Evolutionary conservation across 2,329 filamentous ascomycete genomes (phyloP).

Genomic region (Ophiostoma australiae): DNA sequence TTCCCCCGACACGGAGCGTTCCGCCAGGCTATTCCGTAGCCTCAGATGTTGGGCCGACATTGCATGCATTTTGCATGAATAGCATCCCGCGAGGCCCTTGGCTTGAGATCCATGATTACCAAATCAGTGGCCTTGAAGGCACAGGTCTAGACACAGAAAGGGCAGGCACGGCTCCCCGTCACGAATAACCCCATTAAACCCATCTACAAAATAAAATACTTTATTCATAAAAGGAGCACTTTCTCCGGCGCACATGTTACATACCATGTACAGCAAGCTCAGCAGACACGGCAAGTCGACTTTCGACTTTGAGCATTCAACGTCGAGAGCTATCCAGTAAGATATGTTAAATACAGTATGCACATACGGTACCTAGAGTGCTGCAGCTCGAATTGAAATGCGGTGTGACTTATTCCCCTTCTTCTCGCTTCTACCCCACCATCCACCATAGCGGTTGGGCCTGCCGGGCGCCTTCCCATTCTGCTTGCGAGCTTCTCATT

Average conservation of each 20-base stretch:
- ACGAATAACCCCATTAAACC: not conserved
- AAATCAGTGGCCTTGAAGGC: not conserved
- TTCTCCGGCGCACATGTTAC: not conserved
- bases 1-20: not conserved
- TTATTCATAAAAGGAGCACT: not conserved
- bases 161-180: not conserved
- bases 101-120: not conserved
- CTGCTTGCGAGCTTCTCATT: not conserved
- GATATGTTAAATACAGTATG: not conserved
- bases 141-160: not conserved
- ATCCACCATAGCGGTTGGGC: not conserved
- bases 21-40: not conserved
- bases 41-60: not conserved
- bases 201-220: not conserved
- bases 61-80: not conserved
- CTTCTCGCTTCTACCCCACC: not conserved
- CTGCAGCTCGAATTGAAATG: not conserved
- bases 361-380: too few species aligned
- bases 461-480: not conserved
- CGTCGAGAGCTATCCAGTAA: not conserved
- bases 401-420: conserved; percentile 1
- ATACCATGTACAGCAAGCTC: too few species aligned
- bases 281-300: not conserved
- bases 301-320: too few species aligned
- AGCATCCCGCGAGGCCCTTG: not conserved